phyloP scores from a whole-genome alignment of 2,329 filamentous ascomycete species.

The Didymella keratinophila region DNA sequence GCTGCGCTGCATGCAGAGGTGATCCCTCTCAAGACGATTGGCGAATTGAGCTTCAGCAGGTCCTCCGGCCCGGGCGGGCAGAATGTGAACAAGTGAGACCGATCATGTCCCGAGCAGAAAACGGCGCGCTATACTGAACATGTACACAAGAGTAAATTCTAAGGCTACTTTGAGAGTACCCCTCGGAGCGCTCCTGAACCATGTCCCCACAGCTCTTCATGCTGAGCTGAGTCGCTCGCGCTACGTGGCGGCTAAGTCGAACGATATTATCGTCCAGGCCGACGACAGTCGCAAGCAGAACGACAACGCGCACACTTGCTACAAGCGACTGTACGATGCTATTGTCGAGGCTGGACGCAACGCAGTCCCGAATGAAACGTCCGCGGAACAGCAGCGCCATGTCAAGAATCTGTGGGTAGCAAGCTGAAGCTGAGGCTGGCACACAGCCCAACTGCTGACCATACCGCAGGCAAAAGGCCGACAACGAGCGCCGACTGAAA shows the following conservation, averaged over 20 bases:
- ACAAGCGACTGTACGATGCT: conserved; percentile 63
- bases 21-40: conserved; percentile 62
- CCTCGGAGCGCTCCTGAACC: conserved; percentile 59
- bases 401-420: conserved; percentile 62
- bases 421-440: conserved; percentile 6
- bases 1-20: conserved; percentile 60
- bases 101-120: conserved; percentile 23
- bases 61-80: conserved; percentile 72
- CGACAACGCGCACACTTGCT: conserved; percentile 67
- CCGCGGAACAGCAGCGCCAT: conserved; percentile 61
- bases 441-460: conserved; percentile 30
- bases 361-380: conserved; percentile 67
- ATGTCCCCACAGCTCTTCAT: conserved; percentile 64
- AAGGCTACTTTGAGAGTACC: conserved; percentile 70
- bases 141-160: conserved; percentile 65
- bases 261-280: conserved; percentile 67
- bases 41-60: conserved; percentile 68
- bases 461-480: conserved; percentile 59
- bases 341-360: conserved; percentile 60
- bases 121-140: conserved; percentile 49
- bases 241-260: conserved; percentile 62
- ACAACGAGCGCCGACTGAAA: conserved; percentile 65
- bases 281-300: conserved; percentile 69
- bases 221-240: conserved; percentile 60
- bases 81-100: conserved; percentile 71